Evolutionary conservation across 441 rosid species (phyloP), one percentile per base, ranked within the genome.

Genomic region (Brassica balearica): DNA sequence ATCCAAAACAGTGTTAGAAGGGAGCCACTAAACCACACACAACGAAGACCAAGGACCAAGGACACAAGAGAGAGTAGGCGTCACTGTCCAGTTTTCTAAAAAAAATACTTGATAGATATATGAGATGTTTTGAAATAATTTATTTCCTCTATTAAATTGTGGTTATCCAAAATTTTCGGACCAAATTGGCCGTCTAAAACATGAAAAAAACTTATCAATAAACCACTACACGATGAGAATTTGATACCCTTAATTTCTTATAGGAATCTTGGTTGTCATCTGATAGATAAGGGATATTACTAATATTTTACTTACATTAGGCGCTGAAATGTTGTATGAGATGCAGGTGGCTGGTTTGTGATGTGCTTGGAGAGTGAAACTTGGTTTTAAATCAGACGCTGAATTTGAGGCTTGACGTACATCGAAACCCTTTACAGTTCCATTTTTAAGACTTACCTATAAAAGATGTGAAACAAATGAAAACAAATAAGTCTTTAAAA

Each of bases 391-490:
- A 63, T 84, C 81, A 15, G 89, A 76, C 64, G 78, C 68, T 83
- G 86, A 75, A 82, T 53, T 53, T 53, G 59, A 14, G 59, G 59
- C 87, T 87, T 59, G 94, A 79, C 58, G 90, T 73, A 91, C 79
- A 84, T 93, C 97, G 70, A 86, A 93, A 68, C 98, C 99, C 76
- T 84, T 88, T 60, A 95, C 86, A 0, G 91, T 88, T 83, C 99
- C 99, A 89, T 95, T 91, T 68, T 91, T 91, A 58, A 95, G 96
- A 82, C 96, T 87, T 75, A 85, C 99, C 95, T 20, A 69, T 53
- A 15, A 53, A 53, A 53, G 59, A 53, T 78, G 65, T 15, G 70
- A 9, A 14, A 4, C 62, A 38, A 48, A 3, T 27, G 25, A 62
- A 2, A 17, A 64, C 19, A 53, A 53, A 53, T 34, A 34, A 34